Base-by-base conservation (phyloP, 345 rosid genomes). In the Noccaea bulbosa region DNA sequence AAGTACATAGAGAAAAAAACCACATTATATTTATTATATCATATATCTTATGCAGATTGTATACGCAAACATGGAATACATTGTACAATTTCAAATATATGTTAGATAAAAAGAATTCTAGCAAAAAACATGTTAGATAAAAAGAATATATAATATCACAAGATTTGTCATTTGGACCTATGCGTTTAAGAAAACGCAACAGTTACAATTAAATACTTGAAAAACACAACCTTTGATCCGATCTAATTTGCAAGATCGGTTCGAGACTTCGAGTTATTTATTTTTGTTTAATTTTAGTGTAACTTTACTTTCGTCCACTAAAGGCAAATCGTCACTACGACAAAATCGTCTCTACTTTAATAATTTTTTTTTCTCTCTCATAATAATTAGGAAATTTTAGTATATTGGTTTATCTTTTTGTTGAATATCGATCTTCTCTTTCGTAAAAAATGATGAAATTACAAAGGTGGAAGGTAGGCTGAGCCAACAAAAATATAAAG, bases 381-480 rank as follows among this genome's bases (percentile, higher is more conserved):
- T 49, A 10, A 20, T 9, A 10, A 10, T 10, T 51, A 51, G 6
- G 14, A 1, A 24, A 51, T 5, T 8, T 24, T 50, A 34, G 24
- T 30, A 30, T 20, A 49, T 12, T 33, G 35, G 20, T 15, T 55
- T 37, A 32, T 32, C 39, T 32, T 45, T 2, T 2, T 5, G 14
- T 62, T 45, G 9, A n/a, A 9, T 8, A 37, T 8, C 5, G 30
- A 11, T 35, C 4, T 20, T 55, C 64, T 56, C 38, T 33, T 56
- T 68, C 30, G 55, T 45, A 34, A 10, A 37, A 66, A 22, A 43
- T 32, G 71, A 30, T 53, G 41, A 67, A 8, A 14, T 12, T 50
- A 11, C 27, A 14, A 59, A 50, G 61, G 39, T 52, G 33, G 52
- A 71, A 52, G 38, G 48, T 63, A 35, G 32, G 33, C 76, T 16